Evolutionary conservation across 2,329 filamentous ascomycete species (phyloP).

Genomic region (Cladosporium cucumerinum): DNA sequence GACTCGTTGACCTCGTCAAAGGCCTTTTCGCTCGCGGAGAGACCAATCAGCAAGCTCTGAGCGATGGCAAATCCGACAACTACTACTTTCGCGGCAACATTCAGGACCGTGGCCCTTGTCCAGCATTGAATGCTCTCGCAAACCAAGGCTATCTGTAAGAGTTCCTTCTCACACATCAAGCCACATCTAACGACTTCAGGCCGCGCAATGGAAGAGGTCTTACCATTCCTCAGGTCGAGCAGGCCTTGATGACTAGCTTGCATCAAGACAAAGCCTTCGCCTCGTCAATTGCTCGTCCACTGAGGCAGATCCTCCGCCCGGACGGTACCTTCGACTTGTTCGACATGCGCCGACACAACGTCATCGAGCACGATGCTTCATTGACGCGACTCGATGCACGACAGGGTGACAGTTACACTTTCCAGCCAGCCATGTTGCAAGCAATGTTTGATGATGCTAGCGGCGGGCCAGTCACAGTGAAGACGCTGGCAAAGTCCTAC

Average conservation of each 20-base stretch:
- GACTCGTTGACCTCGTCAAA: slow-evolving; percentile 19
- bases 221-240: slow-evolving; percentile 31
- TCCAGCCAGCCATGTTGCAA: slow-evolving; percentile 34
- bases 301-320: slow-evolving; percentile 23
- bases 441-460: slow-evolving; percentile 33
- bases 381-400: slow-evolving; percentile 35
- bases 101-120: slow-evolving; percentile 30
- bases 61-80: slow-evolving; percentile 22
- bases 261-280: slow-evolving; percentile 22
- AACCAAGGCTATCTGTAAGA: slow-evolving; percentile 36
- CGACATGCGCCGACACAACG: slow-evolving; percentile 33
- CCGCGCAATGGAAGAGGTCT: slow-evolving; percentile 36
- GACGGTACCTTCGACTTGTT: slow-evolving; percentile 35
- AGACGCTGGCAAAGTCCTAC: slow-evolving; percentile 31
- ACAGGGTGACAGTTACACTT: slow-evolving; percentile 36
- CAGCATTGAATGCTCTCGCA: slow-evolving; percentile 32
- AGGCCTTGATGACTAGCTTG: slow-evolving; percentile 23
- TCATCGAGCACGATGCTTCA: slow-evolving; percentile 37
- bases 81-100: slow-evolving; percentile 20
- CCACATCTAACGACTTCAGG: slow-evolving; percentile 18
- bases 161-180: background rate
- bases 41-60: slow-evolving; percentile 7
- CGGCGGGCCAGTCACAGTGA: slow-evolving; percentile 31
- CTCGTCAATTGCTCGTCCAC: slow-evolving; percentile 26
- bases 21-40: slow-evolving; percentile 19